A percentile compares a stretch with the other conserved stretches of the same genome.
These are phyloP conservation scores for Lactifluus rugatus DNA, from an alignment of 768 basidiomycete species.

Conservation along the genomic window DNA sequence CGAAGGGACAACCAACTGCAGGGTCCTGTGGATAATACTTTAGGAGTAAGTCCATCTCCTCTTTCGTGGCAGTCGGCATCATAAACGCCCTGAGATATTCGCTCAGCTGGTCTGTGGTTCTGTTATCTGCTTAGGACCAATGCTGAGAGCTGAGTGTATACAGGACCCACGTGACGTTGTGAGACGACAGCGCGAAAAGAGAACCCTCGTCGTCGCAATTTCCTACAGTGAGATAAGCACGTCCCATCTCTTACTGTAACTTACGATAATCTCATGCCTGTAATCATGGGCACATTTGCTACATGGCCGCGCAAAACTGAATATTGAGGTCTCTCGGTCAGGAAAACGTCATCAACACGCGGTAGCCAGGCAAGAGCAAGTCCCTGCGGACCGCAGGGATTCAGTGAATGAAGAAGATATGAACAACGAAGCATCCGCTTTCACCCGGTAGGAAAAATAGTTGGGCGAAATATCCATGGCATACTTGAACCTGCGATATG, in stretches of 20 bases:
- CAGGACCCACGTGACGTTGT: constrained; percentile 10
- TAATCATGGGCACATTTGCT: constrained; percentile 18
- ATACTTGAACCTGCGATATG: background rate
- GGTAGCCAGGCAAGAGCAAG: too few relatives aligned
- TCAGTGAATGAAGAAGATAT: background rate
- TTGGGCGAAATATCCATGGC: constrained; percentile 13
- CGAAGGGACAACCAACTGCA: constrained; percentile 21
- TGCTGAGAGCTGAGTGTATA: background rate
- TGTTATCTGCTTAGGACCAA: background rate
- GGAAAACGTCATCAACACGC: too few relatives aligned
- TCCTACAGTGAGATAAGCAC: background rate
- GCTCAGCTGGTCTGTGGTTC: background rate
- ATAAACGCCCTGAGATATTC: constrained; percentile 1
- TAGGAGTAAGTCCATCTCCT: constrained; percentile 3
- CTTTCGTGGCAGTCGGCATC: background rate
- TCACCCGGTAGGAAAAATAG: constrained; percentile 15
- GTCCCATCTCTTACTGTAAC: too few relatives aligned
- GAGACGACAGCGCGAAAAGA: constrained; percentile 11
- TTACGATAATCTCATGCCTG: background rate
- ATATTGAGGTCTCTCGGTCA: constrained; percentile 18
- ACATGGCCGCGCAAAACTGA: constrained; percentile 19
- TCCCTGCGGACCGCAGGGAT: constrained; percentile 1
- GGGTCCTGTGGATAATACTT: constrained; percentile 21
- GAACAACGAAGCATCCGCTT: too few relatives aligned
- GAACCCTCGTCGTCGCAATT: constrained; percentile 19